phyloP scores from a whole-genome alignment of 345 rosid species.

The Pistacia integerrima region DNA sequence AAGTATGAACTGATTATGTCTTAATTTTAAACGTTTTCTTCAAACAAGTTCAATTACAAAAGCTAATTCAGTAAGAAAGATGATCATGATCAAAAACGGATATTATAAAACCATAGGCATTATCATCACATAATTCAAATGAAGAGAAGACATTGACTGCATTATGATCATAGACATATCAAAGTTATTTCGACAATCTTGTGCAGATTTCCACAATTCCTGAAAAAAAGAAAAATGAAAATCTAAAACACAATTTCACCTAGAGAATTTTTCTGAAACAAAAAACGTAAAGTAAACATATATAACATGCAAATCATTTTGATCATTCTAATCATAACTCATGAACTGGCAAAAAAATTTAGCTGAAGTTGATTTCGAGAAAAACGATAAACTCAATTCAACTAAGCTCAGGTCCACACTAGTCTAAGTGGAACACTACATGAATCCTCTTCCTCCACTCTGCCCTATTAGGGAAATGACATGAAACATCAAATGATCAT shows the following conservation, averaged over 20 bases:
- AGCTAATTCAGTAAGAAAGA: neutral
- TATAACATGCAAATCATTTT: neutral
- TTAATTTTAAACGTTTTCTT: neutral
- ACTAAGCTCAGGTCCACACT: neutral
- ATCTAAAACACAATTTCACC: neutral
- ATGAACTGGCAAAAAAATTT: neutral
- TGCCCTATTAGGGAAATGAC: neutral
- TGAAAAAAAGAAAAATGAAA: neutral
- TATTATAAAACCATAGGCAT: too few relatives aligned
- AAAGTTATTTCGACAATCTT: neutral
- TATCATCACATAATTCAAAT: too few relatives aligned
- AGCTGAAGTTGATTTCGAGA: neutral
- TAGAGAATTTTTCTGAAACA: neutral
- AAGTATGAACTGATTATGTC: neutral
- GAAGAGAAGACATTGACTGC: too few relatives aligned
- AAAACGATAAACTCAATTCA: neutral
- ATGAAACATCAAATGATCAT: neutral
- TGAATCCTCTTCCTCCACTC: neutral
- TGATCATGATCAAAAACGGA: neutral
- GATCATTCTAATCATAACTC: neutral
- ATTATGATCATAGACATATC: too few relatives aligned
- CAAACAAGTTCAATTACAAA: neutral
- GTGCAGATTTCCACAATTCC: neutral
- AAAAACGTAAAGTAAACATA: neutral
- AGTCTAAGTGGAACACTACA: neutral